Evolutionary conservation across 257 asterid genomes (phyloP).

Genomic region (Craterostigma plantagineum): DNA sequence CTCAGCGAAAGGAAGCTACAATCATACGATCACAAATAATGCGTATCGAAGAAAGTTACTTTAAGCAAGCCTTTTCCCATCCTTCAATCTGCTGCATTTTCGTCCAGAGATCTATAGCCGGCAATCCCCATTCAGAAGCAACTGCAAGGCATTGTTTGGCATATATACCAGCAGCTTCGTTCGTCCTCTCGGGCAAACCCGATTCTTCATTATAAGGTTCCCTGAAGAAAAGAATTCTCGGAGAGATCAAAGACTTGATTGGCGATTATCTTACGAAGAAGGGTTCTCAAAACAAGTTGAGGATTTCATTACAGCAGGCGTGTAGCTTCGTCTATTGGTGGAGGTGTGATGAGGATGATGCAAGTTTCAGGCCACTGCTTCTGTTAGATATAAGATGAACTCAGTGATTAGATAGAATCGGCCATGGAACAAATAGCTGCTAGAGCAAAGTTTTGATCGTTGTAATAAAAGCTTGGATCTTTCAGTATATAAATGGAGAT

Average conservation of each 20-base stretch:
- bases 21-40: background rate
- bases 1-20: background rate
- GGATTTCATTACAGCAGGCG: conserved; percentile 34
- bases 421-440: too few species aligned
- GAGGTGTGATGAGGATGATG: conserved; percentile 65
- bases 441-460: too few species aligned
- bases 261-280: too few species aligned
- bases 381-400: conserved; percentile 24
- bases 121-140: conserved; percentile 45
- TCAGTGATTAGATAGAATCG: too few species aligned
- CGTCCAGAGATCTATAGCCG: conserved; percentile 56
- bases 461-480: too few species aligned
- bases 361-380: conserved; percentile 50
- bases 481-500: too few species aligned
- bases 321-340: conserved; percentile 60
- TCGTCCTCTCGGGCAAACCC: conserved; percentile 70
- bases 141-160: conserved; percentile 56
- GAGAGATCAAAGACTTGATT: background rate
- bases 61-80: conserved; percentile 48
- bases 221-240: background rate
- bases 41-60: conserved; percentile 15
- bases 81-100: conserved; percentile 52
- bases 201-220: background rate
- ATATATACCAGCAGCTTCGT: conserved; percentile 55
- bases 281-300: conserved; percentile 4